Conservation (phyloP, 202 grass and related monocot species). For the Dendrocalamus latiflorus region DNA sequence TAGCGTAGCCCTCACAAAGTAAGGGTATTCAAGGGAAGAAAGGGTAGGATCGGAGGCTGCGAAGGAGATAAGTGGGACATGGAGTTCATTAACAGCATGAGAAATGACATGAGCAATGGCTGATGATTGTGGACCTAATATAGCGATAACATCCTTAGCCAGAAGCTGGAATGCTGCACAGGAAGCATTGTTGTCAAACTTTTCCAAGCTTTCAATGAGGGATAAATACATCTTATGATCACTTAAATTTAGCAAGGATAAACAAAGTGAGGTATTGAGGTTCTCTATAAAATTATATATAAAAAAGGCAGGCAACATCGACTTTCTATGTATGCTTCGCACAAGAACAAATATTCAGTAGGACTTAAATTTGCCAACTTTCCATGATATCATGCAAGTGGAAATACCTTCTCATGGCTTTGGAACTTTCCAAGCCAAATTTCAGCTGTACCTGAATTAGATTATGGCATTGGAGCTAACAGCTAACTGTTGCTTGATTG, state of each 20-base stretch:
- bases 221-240: too few species aligned
- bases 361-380: too few species aligned
- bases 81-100: constrained; percentile 66
- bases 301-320: too few species aligned
- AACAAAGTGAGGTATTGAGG: too few species aligned
- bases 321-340: too few species aligned
- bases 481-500: background rate
- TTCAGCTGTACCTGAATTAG: background rate
- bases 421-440: background rate
- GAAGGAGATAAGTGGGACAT: constrained; percentile 75
- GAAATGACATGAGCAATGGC: constrained; percentile 78
- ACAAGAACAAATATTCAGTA: too few species aligned
- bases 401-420: background rate
- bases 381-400: background rate
- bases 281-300: too few species aligned
- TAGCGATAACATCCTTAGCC: constrained; percentile 52
- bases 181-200: constrained; percentile 17
- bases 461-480: background rate
- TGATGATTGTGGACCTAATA: constrained; percentile 93
- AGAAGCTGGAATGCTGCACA: constrained; percentile 76
- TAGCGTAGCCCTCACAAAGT: constrained; percentile 72
- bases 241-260: too few species aligned
- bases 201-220: background rate
- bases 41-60: constrained; percentile 77
- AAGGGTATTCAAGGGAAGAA: constrained; percentile 81